phyloP scores from a whole-genome alignment of 164 flowering plant species.

The Magnolia changhungtana region DNA sequence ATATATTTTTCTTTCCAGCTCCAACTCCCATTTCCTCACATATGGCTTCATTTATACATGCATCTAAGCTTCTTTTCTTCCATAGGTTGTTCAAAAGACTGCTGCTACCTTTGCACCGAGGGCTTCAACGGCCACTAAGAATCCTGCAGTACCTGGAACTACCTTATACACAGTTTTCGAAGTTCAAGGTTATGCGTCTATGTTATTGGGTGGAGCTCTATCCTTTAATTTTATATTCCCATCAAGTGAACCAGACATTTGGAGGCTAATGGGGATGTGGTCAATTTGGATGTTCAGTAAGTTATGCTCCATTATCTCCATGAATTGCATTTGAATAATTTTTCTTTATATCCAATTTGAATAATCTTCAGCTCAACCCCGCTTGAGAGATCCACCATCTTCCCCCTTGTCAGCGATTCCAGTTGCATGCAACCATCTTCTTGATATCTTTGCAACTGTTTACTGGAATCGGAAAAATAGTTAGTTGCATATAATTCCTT shows the following conservation, averaged over 20 bases:
- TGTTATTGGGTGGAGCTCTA: conserved; percentile 83
- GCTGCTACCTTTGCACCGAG: conserved; percentile 98
- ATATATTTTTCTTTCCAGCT: too few relatives aligned
- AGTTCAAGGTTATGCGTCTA: conserved; percentile 87
- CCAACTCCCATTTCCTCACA: background rate
- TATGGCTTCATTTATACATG: background rate
- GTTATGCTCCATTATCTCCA: conserved; percentile 23
- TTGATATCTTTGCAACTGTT: too few relatives aligned
- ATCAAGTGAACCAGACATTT: conserved; percentile 87
- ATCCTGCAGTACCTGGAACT: conserved; percentile 92
- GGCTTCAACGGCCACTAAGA: conserved; percentile 85
- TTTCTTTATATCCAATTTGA: too few relatives aligned
- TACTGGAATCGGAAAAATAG: too few relatives aligned
- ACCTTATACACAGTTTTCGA: conserved; percentile 81
- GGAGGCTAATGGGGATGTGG: conserved; percentile 99
- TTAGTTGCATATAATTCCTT: too few relatives aligned
- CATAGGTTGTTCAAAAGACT: conserved; percentile 87
- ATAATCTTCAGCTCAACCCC: too few relatives aligned
- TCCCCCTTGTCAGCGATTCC: too few relatives aligned
- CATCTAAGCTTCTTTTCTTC: background rate
- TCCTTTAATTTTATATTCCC: conserved; percentile 92
- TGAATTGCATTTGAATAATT: background rate
- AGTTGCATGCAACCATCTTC: too few relatives aligned
- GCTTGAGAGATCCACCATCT: too few relatives aligned
- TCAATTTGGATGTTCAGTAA: conserved; percentile 99